Conservation (phyloP, 176 grass and related monocot genomes). For the Carex pumila region DNA sequence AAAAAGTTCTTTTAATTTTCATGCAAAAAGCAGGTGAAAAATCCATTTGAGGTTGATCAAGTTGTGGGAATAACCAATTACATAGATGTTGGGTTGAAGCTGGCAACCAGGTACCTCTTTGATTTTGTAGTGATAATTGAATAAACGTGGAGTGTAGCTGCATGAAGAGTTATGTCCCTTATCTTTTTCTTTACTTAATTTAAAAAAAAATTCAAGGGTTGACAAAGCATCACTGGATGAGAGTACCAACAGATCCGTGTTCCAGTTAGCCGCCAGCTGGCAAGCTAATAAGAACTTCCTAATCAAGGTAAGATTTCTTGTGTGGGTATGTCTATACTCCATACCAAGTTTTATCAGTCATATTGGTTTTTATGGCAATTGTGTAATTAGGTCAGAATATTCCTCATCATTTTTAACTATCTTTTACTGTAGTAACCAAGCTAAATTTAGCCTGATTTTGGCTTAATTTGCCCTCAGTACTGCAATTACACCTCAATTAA, state of each 20-base stretch:
- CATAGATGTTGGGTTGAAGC: conserved; percentile 86
- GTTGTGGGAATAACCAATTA: conserved; percentile 98
- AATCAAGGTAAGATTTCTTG: conserved; percentile 46
- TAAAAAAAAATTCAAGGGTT: conserved; percentile 35
- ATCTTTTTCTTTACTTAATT: not conserved
- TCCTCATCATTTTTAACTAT: not conserved
- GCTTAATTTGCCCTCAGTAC: not conserved
- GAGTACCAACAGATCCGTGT: conserved; percentile 34
- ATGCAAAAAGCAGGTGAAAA: conserved; percentile 54
- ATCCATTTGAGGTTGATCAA: conserved; percentile 84
- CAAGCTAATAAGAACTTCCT: conserved; percentile 97
- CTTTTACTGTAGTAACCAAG: not conserved
- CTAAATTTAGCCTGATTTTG: not conserved
- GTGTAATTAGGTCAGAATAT: not conserved
- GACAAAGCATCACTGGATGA: conserved; percentile 41
- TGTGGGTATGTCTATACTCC: not conserved
- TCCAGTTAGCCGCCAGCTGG: conserved; percentile 92
- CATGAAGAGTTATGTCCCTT: not conserved
- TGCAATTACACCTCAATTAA: not conserved
- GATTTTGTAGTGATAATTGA: not conserved
- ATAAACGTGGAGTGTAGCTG: not conserved
- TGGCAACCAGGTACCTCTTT: conserved; percentile 52
- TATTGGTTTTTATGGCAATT: not conserved
- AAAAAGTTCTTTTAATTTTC: not conserved
- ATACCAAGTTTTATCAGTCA: not conserved